A percentile compares a stretch with the other conserved stretches of the same genome.
Conservation (phyloP, 208 protist genomes). For the Phytomonas serpens region DNA sequence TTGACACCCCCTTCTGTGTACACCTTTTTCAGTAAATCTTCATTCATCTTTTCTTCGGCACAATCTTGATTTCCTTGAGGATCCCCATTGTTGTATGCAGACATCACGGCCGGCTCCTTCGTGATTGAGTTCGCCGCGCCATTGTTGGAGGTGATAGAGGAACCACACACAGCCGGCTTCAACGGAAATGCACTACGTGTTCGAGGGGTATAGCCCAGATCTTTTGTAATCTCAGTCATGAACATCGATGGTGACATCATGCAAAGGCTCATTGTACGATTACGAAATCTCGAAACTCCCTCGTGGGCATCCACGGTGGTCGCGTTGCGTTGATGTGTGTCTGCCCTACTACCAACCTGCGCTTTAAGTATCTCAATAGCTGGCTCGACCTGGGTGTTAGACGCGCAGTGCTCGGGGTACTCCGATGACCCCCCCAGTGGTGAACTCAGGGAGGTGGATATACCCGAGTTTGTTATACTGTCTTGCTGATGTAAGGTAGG, state of each 20-base stretch:
- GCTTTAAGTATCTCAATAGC: background rate
- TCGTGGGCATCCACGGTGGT: background rate
- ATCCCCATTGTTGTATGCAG: background rate
- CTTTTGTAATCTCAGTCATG: background rate
- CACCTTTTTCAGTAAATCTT: background rate
- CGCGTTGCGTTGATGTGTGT: background rate
- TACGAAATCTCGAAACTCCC: background rate
- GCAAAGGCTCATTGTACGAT: background rate
- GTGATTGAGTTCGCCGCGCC: background rate
- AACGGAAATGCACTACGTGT: background rate
- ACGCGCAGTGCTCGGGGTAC: background rate
- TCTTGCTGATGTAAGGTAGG: background rate
- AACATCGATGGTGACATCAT: background rate
- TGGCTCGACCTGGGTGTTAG: background rate
- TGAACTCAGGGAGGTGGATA: background rate
- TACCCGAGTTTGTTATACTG: background rate
- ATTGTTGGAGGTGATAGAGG: too few relatives aligned
- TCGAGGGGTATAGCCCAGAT: background rate
- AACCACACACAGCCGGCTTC: background rate
- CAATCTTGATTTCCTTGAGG: background rate
- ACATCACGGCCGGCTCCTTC: background rate
- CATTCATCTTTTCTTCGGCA: background rate
- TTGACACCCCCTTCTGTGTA: background rate
- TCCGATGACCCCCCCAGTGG: background rate
- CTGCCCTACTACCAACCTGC: background rate